Evolutionary conservation across 805 yeast species (phyloP).

Genomic region (Danielia reshetovae): DNA sequence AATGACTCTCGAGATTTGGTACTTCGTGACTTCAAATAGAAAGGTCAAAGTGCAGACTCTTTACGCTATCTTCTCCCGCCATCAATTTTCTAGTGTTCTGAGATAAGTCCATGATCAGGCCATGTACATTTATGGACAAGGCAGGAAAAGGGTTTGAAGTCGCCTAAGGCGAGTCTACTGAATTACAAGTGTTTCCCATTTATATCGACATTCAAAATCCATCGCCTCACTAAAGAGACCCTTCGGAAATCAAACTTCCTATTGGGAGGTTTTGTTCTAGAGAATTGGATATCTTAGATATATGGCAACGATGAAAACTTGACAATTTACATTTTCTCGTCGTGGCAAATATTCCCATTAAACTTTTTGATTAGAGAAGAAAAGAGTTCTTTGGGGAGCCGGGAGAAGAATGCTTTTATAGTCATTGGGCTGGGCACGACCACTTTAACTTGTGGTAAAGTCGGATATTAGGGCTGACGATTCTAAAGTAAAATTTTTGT

Average conservation of each 20-base stretch:
- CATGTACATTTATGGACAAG: no score
- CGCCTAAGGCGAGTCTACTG: background rate
- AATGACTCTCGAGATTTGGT: background rate
- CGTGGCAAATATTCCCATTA: slow-evolving; percentile 67
- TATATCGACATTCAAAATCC: slow-evolving; percentile 56
- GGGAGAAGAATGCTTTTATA: slow-evolving; percentile 12
- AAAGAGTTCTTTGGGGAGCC: slow-evolving; percentile 12
- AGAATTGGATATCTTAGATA: slow-evolving; percentile 40
- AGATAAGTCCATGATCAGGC: no score
- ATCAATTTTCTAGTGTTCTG: no score
- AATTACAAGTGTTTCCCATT: slow-evolving; percentile 36
- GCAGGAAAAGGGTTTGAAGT: no score
- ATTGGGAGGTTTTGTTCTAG: slow-evolving; percentile 50
- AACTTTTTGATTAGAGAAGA: slow-evolving; percentile 55
- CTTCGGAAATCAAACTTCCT: slow-evolving; percentile 59
- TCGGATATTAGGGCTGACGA: no score
- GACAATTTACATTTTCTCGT: slow-evolving; percentile 57
- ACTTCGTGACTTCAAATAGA: no score
- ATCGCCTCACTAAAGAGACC: slow-evolving; percentile 51
- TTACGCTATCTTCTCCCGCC: no score
- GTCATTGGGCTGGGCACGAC: slow-evolving; percentile 13
- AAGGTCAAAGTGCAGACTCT: no score
- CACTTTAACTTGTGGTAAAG: no score
- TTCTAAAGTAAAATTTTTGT: no score
- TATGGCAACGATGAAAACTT: slow-evolving; percentile 66